Base-by-base conservation (phyloP, 257 asterid genomes). In the Paulownia fortunei region DNA sequence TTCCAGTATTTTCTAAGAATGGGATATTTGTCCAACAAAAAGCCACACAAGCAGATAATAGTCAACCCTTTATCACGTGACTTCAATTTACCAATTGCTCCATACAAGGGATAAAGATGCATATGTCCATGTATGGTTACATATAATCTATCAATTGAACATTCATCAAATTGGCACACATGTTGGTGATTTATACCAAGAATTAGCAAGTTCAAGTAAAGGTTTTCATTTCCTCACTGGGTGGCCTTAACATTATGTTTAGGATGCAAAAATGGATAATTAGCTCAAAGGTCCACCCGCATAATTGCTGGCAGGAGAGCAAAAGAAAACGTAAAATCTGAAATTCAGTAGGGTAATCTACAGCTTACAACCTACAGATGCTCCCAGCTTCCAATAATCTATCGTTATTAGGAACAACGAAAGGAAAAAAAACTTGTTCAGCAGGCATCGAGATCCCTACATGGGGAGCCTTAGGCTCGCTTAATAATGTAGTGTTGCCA, bases 361-460 rank as follows among this genome's bases (percentile, higher is more conserved):
- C 79, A 69, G 83, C 87, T 82, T 73, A 79, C 84, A 79, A 52
- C 55, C 78, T 66, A 76, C 65, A 72, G 87, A 87, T 80, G 93
- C 82, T 72, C 85, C 46, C 70, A 79, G 81, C 84, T 76, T 75
- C 80, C 73, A 76, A 78, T 76, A 69, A 60, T 81, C 83, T 80
- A 82, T 85, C 82, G 89, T 88, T 89, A 92, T 90, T 89, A 82
- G 36, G 73, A 73, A 58, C 63, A 81, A 76, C 52, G 18, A n/a
- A n/a, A 76, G 49, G 71, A 21, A 56, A 71, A 78, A 67, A 68
- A 60, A 44, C 49, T 52, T 60, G 78, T 69, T 93, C 82, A 89
- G 92, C 98, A 94, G 56, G 98, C 97, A 84, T 93, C 98, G 39
- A 96, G 96, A 87, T 96, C 98, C 74, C 99, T 87, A 63, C 97